Conservation (phyloP, 2,329 filamentous ascomycete species). For the Hyphodiscus sp. region DNA sequence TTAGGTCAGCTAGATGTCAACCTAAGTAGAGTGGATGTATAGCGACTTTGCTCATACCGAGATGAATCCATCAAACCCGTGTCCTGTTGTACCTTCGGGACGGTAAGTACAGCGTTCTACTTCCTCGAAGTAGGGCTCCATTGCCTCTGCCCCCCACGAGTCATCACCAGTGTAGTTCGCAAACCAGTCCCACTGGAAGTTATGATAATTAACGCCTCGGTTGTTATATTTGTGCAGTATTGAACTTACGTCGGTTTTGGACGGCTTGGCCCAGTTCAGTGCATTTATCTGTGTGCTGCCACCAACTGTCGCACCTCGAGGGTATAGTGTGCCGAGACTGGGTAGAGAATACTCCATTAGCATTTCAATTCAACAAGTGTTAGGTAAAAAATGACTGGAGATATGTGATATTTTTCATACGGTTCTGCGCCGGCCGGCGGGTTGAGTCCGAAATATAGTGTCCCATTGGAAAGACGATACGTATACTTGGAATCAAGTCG, state of each 20-base stretch:
- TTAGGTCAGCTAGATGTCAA: not conserved
- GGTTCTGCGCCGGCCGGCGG: constrained; percentile 23
- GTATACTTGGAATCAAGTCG: no score
- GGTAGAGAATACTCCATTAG: no score
- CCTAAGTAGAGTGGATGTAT: not conserved
- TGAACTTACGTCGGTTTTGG: constrained; percentile 36
- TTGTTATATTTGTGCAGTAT: no score
- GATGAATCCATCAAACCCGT: constrained; percentile 36
- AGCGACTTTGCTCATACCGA: constrained; percentile 2
- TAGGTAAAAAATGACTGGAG: no score
- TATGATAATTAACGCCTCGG: no score
- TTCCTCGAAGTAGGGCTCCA: constrained; percentile 35
- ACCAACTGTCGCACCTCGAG: constrained; percentile 33
- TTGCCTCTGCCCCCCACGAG: constrained; percentile 35
- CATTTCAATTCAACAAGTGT: no score
- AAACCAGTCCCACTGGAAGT: constrained; percentile 38
- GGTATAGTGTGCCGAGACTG: constrained; percentile 34
- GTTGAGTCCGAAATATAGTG: no score
- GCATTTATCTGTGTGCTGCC: constrained; percentile 33
- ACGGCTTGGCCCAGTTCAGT: constrained; percentile 34
- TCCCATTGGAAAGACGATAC: no score
- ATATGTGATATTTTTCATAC: no score
- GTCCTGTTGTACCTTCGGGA: constrained; percentile 32
- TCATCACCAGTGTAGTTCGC: constrained; percentile 36
- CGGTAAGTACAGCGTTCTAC: constrained; percentile 40